Conservation (phyloP, 306 rosid genomes). For the Albizia julibrissin region DNA sequence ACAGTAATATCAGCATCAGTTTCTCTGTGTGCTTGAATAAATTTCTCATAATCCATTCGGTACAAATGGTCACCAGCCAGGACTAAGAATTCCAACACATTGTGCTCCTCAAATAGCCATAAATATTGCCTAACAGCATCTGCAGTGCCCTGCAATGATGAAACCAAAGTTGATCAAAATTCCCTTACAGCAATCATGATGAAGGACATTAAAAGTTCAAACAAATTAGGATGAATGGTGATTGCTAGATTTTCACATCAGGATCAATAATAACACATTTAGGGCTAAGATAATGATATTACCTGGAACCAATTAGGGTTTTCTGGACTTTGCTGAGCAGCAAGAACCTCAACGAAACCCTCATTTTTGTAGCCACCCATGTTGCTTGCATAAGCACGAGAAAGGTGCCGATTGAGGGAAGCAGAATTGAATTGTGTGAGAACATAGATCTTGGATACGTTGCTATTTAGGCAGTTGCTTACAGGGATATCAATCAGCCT, state of each 20-base stretch:
- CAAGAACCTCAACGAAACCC: slow-evolving; percentile 97
- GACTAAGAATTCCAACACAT: slow-evolving; percentile 85
- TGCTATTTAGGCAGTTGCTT: slow-evolving; percentile 95
- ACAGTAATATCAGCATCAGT: slow-evolving; percentile 96
- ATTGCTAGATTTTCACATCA: background rate
- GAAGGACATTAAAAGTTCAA: slow-evolving; percentile 1
- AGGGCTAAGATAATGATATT: slow-evolving; percentile 12
- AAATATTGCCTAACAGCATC: slow-evolving; percentile 97
- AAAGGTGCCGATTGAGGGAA: slow-evolving; percentile 93
- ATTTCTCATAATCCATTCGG: slow-evolving; percentile 94
- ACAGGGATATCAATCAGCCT: slow-evolving; percentile 97
- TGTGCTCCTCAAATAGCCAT: slow-evolving; percentile 97
- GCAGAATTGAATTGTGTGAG: slow-evolving; percentile 98
- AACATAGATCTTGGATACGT: slow-evolving; percentile 88
- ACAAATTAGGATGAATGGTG: background rate
- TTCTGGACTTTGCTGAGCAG: slow-evolving; percentile 99
- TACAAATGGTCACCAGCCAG: slow-evolving; percentile 96
- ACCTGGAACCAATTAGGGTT: slow-evolving; percentile 99
- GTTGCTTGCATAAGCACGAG: slow-evolving; percentile 95
- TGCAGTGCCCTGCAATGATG: slow-evolving; percentile 76
- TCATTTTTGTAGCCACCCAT: slow-evolving; percentile 96
- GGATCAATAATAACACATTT: background rate
- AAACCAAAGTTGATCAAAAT: slow-evolving; percentile 3
- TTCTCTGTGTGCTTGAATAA: slow-evolving; percentile 96
- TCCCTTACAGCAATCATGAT: background rate